Base-by-base conservation (phyloP, 257 asterid species). In the Solanum paucissectum region DNA sequence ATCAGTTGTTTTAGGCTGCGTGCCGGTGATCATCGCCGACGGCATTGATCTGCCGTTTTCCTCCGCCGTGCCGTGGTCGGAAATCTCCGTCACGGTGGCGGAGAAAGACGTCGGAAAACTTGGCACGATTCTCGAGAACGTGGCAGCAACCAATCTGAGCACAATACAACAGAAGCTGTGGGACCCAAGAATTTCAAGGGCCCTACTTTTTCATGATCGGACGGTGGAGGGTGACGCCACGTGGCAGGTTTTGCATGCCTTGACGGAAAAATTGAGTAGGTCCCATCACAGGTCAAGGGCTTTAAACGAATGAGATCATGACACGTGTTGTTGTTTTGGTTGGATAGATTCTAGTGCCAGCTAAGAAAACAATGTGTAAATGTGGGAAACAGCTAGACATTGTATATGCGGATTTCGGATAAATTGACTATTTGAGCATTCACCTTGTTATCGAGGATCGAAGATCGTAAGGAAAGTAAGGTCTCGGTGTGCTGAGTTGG, bases 21-120 rank as follows among this genome's bases (percentile, higher is more conserved):
- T 96, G 2, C 98, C 98, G 82, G 98, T 96, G 0, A 93, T 96
- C 14, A 93, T 96, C 25, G 99, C 99, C 0, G 98, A 96, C 12
- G 96, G 93, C 5, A 96, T 95, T 74, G 93, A 93, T 86, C 87
- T 96, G 40, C 98, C 98, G 7, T 94, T 92, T 86, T 89, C 97
- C 83, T 77, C 93, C 87, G 92, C 93, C 89, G 95, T 96, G 83
- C 94, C 96, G 9, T 96, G 99, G 98, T 72, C 92, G 83, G 93
- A 93, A 9, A 94, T 95, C 29, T 93, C 98, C 14, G 82, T 95
- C 8, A 92, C 93, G 44, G 98, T 96, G 93, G 92, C 94, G 91
- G 99, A 95, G 93, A 86, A 82, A 4, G 98, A 96, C 89, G 98
- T 94, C 89, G 93, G 68, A 12, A 89, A 79, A 10, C 88, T 95